Evolutionary conservation across 2,329 filamentous ascomycete genomes (phyloP), one percentile per base, ranked within the genome.

Genomic region (Calonectria fujianensis): DNA sequence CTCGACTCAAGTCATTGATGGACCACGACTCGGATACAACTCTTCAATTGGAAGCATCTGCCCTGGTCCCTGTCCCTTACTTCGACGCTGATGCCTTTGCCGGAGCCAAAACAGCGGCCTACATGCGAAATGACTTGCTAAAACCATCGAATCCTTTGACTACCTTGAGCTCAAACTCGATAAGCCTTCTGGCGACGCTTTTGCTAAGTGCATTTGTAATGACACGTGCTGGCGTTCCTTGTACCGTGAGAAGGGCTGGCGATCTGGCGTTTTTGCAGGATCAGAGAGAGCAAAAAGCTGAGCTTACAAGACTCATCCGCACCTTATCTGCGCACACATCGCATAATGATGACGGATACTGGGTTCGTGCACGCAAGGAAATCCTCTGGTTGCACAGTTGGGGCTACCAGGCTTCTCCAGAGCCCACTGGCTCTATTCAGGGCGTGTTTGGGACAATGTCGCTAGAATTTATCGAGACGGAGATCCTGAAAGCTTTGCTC

Each of bases 301-400:
- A 93, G 63, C 87, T 93, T 6, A 83, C 88, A 24, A 92, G 90
- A 76, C 86, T 94, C n/a, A 86, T 95, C 68, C 89, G 90, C 74
- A 84, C 86, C 3, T 80, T 93, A 29, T 82, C 86, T 65, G 85
- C 84, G 63, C 88, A 88, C 70, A 87, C 87, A 16, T 86, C 89
- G 2, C 91, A 89, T 74, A 89, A 88, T 45, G 92, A 94, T 69
- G 92, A 94, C 74, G 88, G 88, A 41, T 91, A 90, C 75, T 94
- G 93, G 93, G 85, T 88, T 32, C 87, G 86, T 69, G 89, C 90
- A 16, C 89, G 94, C 72, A 89, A 90, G 52, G 92, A 93, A 79
- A 84, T 96, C 11, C 82, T 95, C 5, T 96, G 94, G 94, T 87
- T 96, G 37, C 91, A 92, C 81, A 90, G 90, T 80, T 96, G 94